These are phyloP conservation scores for Kappamyces sp. DNA, from an alignment of 192 early-diverging fungal genomes.

Conservation along the genomic window DNA sequence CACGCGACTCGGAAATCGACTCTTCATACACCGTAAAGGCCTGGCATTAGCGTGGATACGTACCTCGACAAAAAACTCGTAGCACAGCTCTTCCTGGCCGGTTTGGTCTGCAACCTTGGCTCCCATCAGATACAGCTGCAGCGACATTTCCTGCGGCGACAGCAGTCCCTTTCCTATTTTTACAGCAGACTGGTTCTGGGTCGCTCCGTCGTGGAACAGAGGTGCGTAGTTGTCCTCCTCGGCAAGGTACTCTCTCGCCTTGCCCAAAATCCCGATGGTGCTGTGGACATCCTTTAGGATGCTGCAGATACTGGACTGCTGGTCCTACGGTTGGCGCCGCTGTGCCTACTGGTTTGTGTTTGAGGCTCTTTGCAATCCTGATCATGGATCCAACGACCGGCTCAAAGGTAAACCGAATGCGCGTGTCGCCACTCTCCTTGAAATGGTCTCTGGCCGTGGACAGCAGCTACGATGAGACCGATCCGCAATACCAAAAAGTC, in stretches of 20 bases:
- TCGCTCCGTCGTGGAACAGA: slow-evolving; percentile 30
- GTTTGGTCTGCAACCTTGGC: slow-evolving; percentile 82
- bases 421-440: slow-evolving; percentile 79
- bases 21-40: slow-evolving; percentile 98
- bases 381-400: slow-evolving; percentile 55
- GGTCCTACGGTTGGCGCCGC: neutral
- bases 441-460: slow-evolving; percentile 80
- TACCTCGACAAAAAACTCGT: slow-evolving; percentile 92
- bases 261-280: slow-evolving; percentile 67
- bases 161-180: slow-evolving; percentile 31
- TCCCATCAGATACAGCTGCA: slow-evolving; percentile 80
- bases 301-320: slow-evolving; percentile 38
- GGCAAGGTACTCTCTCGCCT: slow-evolving; percentile 36
- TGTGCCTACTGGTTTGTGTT: neutral
- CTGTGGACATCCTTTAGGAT: slow-evolving; percentile 87
- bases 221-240: slow-evolving; percentile 32
- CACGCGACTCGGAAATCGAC: slow-evolving; percentile 84
- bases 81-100: slow-evolving; percentile 87
- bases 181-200: slow-evolving; percentile 11
- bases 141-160: slow-evolving; percentile 48
- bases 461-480: slow-evolving; percentile 51
- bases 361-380: neutral
- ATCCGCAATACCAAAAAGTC: slow-evolving; percentile 61
- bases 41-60: slow-evolving; percentile 14
- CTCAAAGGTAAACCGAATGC: slow-evolving; percentile 89